Conservation (phyloP, 768 basidiomycete species). For the Leccinum disarticulatum region DNA sequence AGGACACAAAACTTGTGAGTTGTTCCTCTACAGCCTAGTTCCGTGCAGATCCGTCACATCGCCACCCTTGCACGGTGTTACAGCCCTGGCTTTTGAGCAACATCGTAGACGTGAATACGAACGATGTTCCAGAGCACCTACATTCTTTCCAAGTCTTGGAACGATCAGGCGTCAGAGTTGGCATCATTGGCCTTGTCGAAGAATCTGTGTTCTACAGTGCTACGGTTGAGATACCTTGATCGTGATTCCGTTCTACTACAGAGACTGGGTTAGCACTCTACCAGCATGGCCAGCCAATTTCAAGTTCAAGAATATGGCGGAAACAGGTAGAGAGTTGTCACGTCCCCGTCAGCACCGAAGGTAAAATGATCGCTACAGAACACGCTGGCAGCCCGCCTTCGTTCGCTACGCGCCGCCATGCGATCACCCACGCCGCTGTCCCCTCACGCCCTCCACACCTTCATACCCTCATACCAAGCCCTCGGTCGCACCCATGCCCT, state of each 20-base stretch:
- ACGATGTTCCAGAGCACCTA: conserved; percentile 58
- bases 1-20: conserved; percentile 76
- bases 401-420: conserved; percentile 21
- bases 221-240: not conserved
- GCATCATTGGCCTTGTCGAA: conserved; percentile 86
- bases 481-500: too few species aligned
- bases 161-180: conserved; percentile 66
- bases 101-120: conserved; percentile 69
- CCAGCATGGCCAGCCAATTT: conserved; percentile 84
- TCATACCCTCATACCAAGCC: not conserved
- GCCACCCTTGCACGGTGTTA: not conserved
- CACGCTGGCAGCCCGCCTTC: conserved; percentile 18
- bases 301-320: conserved; percentile 70
- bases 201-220: conserved; percentile 44
- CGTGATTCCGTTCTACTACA: conserved; percentile 26
- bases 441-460: conserved; percentile 18
- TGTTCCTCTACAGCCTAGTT: not conserved
- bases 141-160: conserved; percentile 67
- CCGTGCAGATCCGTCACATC: too few species aligned
- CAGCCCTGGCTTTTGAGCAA: conserved; percentile 93
- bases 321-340: conserved; percentile 66
- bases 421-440: conserved; percentile 17
- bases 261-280: conserved; percentile 88
- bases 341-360: too few species aligned
- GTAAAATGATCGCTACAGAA: too few species aligned